Evolutionary conservation across 176 grass and related monocot genomes (phyloP).

Genomic region (Poa annua): DNA sequence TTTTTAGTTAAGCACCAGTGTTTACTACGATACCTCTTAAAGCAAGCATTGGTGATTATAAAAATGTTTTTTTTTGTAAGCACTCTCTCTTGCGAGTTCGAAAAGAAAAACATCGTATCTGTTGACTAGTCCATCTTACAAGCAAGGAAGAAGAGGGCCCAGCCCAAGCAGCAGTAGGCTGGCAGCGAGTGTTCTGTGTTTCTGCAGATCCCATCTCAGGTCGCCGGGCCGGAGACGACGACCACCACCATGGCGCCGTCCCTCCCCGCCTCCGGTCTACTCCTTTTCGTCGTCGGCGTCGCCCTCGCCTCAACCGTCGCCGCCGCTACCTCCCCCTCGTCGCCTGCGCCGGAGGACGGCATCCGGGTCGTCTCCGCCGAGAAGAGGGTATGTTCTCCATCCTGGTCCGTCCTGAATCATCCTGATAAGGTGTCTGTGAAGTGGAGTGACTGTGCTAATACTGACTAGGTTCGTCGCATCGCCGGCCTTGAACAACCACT

Average conservation of each 20-base stretch:
- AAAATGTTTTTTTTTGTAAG: too few species aligned
- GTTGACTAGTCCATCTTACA: background rate
- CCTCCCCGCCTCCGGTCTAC: background rate
- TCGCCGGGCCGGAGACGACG: conserved; percentile 28
- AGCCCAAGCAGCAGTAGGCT: conserved; percentile 9
- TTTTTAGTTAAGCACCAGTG: too few species aligned
- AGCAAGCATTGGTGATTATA: too few species aligned
- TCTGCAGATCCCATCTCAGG: conserved; percentile 19
- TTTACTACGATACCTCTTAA: too few species aligned
- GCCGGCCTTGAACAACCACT: background rate
- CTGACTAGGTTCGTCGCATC: background rate
- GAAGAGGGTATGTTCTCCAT: conserved; percentile 45
- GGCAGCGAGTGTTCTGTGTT: background rate
- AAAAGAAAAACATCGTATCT: too few species aligned
- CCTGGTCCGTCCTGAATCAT: too few species aligned
- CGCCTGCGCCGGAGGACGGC: conserved; percentile 30
- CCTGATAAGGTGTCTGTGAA: background rate
- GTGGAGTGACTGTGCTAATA: background rate
- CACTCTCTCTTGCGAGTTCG: too few species aligned
- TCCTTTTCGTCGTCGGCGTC: background rate
- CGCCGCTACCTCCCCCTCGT: background rate
- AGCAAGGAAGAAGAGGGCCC: background rate
- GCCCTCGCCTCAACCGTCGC: background rate
- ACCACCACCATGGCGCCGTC: conserved; percentile 33
- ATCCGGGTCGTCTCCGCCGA: conserved; percentile 60